These are phyloP conservation scores for Candida silvatica DNA, from an alignment of 805 yeast genomes.

Conservation along the genomic window DNA sequence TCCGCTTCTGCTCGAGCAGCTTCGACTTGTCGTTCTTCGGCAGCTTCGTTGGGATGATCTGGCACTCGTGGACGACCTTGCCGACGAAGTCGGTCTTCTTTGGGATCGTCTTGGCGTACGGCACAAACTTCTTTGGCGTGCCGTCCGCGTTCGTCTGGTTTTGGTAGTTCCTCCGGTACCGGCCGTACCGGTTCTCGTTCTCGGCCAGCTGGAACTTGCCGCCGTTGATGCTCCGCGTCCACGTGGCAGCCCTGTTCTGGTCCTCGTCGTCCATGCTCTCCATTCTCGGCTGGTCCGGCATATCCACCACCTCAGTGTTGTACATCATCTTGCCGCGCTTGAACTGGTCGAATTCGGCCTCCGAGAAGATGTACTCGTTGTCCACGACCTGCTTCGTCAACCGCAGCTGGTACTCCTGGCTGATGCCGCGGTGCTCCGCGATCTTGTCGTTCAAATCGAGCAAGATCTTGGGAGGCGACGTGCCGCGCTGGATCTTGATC, in stretches of 20 bases:
- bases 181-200: too few species aligned
- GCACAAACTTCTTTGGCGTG: conserved; percentile 53
- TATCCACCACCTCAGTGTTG: conserved; percentile 39
- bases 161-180: conserved; percentile 4
- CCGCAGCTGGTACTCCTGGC: conserved; percentile 76
- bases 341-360: conserved; percentile 64
- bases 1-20: conserved; percentile 38
- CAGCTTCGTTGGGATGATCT: conserved; percentile 66
- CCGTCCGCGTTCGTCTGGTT: conserved; percentile 3
- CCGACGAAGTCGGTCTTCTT: conserved; percentile 82
- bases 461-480: conserved; percentile 36
- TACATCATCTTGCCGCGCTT: conserved; percentile 40
- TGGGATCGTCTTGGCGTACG: conserved; percentile 81
- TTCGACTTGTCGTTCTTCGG: conserved; percentile 59
- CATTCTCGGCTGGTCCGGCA: conserved; percentile 45
- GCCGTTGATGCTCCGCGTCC: conserved; percentile 20
- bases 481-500: conserved; percentile 57
- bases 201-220: conserved; percentile 11
- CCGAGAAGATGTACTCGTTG: conserved; percentile 83
- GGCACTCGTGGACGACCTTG: conserved; percentile 87
- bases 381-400: conserved; percentile 72
- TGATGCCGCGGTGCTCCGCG: conserved; percentile 47
- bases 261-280: conserved; percentile 30
- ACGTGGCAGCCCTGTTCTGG: conserved; percentile 23
- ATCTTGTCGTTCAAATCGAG: conserved; percentile 44